Percentiles rank a stretch among this genome's conserved stretches.
These are phyloP conservation scores for Selaginella moellendorffii DNA, from an alignment of 75 land plant species.

Conservation along the genomic window DNA sequence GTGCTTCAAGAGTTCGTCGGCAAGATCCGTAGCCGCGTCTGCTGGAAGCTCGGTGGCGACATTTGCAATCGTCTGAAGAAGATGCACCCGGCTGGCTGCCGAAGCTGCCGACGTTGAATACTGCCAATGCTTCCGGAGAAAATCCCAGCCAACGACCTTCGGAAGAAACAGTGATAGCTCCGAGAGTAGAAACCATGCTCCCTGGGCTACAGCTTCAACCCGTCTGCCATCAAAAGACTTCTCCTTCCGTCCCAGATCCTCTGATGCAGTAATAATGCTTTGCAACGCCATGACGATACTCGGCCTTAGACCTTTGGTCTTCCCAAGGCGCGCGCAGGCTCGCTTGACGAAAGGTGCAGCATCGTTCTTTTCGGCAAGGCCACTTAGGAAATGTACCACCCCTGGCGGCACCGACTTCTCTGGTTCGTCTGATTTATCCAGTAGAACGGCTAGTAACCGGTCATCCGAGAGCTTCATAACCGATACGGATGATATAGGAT, in stretches of 20 bases:
- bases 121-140: conserved; percentile 67
- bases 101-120: conserved; percentile 38
- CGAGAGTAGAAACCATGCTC: conserved; percentile 80
- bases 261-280: conserved; percentile 50
- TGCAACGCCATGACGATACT: conserved; percentile 48
- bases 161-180: conserved; percentile 62
- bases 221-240: conserved; percentile 20
- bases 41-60: conserved; percentile 69
- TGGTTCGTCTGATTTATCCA: neutral
- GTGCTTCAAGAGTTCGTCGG: conserved; percentile 44
- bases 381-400: conserved; percentile 35
- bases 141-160: conserved; percentile 61
- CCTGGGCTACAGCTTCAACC: conserved; percentile 58
- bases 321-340: conserved; percentile 60
- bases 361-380: conserved; percentile 37
- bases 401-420: conserved; percentile 30
- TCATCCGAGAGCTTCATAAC: conserved; percentile 8
- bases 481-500: conserved; percentile 37
- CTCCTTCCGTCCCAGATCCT: conserved; percentile 17
- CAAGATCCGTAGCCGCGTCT: conserved; percentile 75
- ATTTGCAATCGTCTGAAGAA: conserved; percentile 69
- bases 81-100: conserved; percentile 56
- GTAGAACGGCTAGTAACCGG: neutral
- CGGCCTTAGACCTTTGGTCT: conserved; percentile 45
- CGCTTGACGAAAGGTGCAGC: conserved; percentile 53